These are phyloP conservation scores for Fusarium brevicatenulatum DNA, from an alignment of 2,329 filamentous ascomycete genomes.

Conservation along the genomic window DNA sequence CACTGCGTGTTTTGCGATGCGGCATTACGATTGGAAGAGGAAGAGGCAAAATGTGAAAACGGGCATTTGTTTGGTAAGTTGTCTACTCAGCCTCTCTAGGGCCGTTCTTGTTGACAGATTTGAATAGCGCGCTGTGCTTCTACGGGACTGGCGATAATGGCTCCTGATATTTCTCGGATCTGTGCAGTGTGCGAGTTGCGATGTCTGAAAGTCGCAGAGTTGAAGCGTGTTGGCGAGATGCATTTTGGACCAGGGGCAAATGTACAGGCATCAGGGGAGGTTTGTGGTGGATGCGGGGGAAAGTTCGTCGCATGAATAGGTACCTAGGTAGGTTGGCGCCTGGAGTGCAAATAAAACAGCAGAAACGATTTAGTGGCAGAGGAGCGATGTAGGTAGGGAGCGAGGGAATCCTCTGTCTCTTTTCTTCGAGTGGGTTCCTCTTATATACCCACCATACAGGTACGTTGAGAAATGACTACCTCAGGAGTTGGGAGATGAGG, in stretches of 20 bases:
- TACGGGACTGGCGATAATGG: conserved; percentile 64
- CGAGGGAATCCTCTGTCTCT: background rate
- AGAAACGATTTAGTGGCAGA: background rate
- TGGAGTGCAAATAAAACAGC: background rate
- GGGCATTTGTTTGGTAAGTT: conserved; percentile 55
- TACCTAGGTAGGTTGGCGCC: background rate
- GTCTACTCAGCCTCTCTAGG: background rate
- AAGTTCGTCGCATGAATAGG: conserved; percentile 52
- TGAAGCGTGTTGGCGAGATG: conserved; percentile 50
- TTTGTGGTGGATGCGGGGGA: conserved; percentile 55
- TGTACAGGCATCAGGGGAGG: conserved; percentile 48
- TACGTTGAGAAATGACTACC: background rate
- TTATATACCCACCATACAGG: background rate
- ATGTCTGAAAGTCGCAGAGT: conserved; percentile 58
- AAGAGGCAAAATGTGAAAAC: conserved; percentile 52
- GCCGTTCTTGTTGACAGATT: background rate
- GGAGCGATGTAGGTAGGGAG: background rate
- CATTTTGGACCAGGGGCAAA: conserved; percentile 44
- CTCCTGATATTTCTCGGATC: conserved; percentile 62
- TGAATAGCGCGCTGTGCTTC: conserved; percentile 61
- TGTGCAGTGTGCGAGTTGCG: conserved; percentile 66
- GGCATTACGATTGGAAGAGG: conserved; percentile 46
- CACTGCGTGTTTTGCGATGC: conserved; percentile 60
- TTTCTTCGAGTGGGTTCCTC: background rate
- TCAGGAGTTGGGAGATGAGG: background rate